Evolutionary conservation across 805 yeast species (phyloP), one percentile per base, ranked within the genome.

Genomic region (Candida quercuum): DNA sequence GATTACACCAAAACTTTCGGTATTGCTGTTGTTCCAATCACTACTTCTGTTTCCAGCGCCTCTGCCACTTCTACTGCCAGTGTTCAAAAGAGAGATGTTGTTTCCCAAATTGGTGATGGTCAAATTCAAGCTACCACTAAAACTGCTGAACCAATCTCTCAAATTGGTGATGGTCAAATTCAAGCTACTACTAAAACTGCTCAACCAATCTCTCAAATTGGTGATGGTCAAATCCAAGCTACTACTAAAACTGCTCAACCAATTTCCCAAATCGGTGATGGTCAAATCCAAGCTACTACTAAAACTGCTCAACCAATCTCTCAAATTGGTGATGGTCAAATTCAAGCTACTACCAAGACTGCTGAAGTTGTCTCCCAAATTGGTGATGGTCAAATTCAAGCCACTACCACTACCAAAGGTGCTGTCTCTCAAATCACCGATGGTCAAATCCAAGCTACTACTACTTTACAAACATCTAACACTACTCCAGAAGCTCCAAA

Each of bases 31-130:
- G 63, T 68, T 45, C 74, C 82, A 42, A 48, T 72, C 32, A 41
- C 74, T 20, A 12, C 27, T 23, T 19, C 35, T 10, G 14, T 28
- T 21, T 38, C 25, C 15, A 15, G 19, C 14, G 31, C 31, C 25
- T 40, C 56, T 37, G 46, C 64, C 27, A 43, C 61, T 37, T 39
- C 59, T 42, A 55, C 67, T 32, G 56, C 61, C 36, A 65, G n/a
- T n/a, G n/a, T n/a, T n/a, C n/a, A n/a, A n/a, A n/a, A 57, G 56
- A 62, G 67, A 54, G 61, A 53, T 26, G 73, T 63, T 39, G 60
- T 77, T 36, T 64, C 78, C 44, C 82, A 75, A 61, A 76, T 77
- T 41, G 69, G 71, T 49, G 84, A 77, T 48, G 82, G 82, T 53
- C 81, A 76, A 62, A 64, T 76, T 54, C 81, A 76, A 59, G 70